These are phyloP conservation scores for Claviceps purpurea DNA, from an alignment of 2,329 filamentous ascomycete species.

Conservation along the genomic window DNA sequence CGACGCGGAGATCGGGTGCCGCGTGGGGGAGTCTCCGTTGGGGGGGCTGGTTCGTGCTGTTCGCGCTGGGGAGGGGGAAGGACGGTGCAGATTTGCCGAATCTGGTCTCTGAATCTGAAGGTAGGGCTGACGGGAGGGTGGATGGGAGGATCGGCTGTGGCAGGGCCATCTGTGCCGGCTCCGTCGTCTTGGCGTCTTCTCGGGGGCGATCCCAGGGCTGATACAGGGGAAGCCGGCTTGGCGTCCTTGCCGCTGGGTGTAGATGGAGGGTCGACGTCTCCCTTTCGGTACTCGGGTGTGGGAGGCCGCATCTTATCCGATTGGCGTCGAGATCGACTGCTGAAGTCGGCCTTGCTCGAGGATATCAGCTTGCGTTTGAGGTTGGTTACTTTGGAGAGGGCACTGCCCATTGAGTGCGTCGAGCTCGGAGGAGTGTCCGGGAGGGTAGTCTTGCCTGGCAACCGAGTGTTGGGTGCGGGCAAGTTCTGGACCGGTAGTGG, in stretches of 20 bases:
- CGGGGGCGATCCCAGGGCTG: constrained; percentile 26
- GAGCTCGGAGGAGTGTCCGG: constrained; percentile 2
- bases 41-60: constrained; percentile 9
- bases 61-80: no score
- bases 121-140: background rate
- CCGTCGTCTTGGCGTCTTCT: constrained; percentile 5
- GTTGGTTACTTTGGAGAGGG: constrained; percentile 18
- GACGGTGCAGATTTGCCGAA: background rate
- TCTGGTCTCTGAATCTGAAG: background rate
- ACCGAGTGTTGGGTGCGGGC: constrained; percentile 17
- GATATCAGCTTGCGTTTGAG: constrained; percentile 14
- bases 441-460: constrained; percentile 9
- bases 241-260: constrained; percentile 22
- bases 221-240: constrained; percentile 31
- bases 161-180: constrained; percentile 3
- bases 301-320: constrained; percentile 25
- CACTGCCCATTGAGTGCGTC: constrained; percentile 19
- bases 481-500: constrained; percentile 10
- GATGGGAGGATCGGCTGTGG: constrained; percentile 5
- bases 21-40: constrained; percentile 15
- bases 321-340: background rate
- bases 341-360: background rate
- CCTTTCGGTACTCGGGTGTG: constrained; percentile 34
- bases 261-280: constrained; percentile 23
- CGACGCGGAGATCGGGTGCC: constrained; percentile 12